These are phyloP conservation scores for Macrophomina tecta DNA, from an alignment of 2,329 filamentous ascomycete species.

Conservation along the genomic window DNA sequence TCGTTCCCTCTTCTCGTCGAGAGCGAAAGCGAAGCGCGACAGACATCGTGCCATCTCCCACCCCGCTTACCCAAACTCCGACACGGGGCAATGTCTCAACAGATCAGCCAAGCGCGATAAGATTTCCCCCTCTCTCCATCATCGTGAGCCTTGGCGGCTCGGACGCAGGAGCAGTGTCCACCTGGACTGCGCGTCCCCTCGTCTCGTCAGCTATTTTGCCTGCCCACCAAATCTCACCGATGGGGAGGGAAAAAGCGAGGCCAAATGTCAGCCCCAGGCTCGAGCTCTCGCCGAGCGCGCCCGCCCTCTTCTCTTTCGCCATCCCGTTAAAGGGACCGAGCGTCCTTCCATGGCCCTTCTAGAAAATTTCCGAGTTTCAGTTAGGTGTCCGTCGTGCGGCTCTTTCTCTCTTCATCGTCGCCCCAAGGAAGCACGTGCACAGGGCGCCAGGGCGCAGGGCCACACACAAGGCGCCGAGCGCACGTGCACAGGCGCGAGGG, in stretches of 20 bases:
- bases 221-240: slow-evolving; percentile 15
- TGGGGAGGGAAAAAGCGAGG: neutral
- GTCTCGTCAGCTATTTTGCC: neutral
- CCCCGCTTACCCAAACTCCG: slow-evolving; percentile 19
- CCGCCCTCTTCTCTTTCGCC: neutral
- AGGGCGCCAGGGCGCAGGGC: slow-evolving; percentile 2
- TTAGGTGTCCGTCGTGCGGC: neutral
- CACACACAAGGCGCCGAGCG: neutral
- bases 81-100: slow-evolving; percentile 21
- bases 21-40: slow-evolving; percentile 10
- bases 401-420: neutral
- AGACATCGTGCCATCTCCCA: slow-evolving; percentile 16
- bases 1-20: neutral
- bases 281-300: neutral
- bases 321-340: neutral
- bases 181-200: slow-evolving; percentile 1
- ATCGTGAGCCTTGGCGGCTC: neutral
- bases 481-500: neutral
- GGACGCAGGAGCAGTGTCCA: neutral
- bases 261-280: neutral
- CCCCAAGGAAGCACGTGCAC: too few species aligned
- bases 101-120: slow-evolving; percentile 15
- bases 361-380: slow-evolving; percentile 25
- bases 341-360: slow-evolving; percentile 20
- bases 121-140: slow-evolving; percentile 10